These are phyloP conservation scores for Fraxinus anomala DNA, from an alignment of 257 asterid genomes.

Conservation along the genomic window DNA sequence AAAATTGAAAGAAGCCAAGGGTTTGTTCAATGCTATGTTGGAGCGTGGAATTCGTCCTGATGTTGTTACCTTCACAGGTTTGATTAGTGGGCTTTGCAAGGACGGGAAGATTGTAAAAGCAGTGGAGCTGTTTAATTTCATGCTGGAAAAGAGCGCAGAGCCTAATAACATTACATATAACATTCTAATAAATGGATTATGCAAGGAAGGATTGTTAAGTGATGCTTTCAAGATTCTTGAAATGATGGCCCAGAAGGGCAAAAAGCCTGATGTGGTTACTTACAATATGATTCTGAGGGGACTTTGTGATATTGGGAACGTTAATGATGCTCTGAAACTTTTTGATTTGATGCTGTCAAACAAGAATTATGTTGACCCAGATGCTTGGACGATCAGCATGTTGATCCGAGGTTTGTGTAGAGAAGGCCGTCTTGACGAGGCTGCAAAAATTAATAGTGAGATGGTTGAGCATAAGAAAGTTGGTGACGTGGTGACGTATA, in stretches of 20 bases:
- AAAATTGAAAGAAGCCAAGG: conserved; percentile 50
- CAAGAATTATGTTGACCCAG: conserved; percentile 41
- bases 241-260: conserved; percentile 53
- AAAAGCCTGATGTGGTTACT: conserved; percentile 55
- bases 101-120: conserved; percentile 56
- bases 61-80: conserved; percentile 50
- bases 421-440: conserved; percentile 52
- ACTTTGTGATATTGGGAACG: conserved; percentile 54
- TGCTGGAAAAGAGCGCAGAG: conserved; percentile 57
- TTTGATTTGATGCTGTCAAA: conserved; percentile 49
- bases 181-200: conserved; percentile 54
- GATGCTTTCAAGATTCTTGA: conserved; percentile 59
- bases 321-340: conserved; percentile 53
- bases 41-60: conserved; percentile 58
- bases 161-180: conserved; percentile 57
- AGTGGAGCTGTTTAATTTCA: conserved; percentile 53
- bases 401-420: conserved; percentile 65
- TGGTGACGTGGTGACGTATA: conserved; percentile 40
- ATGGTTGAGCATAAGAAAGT: conserved; percentile 41
- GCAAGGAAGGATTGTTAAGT: conserved; percentile 48
- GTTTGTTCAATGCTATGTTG: conserved; percentile 55
- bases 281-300: conserved; percentile 54
- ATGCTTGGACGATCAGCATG: conserved; percentile 48
- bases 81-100: conserved; percentile 57
- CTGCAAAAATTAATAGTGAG: conserved; percentile 46